Conservation (phyloP, 495 filamentous ascomycete species). For the Terfezia boudieri region DNA sequence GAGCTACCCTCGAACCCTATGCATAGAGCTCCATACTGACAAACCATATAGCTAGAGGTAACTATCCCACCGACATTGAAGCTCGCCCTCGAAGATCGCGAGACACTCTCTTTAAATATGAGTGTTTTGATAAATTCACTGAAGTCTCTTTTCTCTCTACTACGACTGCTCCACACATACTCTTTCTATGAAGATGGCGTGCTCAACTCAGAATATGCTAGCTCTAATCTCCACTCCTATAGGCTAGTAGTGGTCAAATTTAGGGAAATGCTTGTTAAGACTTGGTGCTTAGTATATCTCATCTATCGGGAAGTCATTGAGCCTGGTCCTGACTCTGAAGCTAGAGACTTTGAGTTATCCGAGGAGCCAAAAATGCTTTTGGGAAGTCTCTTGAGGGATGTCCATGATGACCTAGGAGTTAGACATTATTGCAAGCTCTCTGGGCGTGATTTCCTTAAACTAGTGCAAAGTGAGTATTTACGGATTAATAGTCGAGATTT, state of each 20-base stretch:
- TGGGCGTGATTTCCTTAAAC: constrained; percentile 41
- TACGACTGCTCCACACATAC: constrained; percentile 50
- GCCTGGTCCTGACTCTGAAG: constrained; percentile 1
- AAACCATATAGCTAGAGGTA: constrained; percentile 52
- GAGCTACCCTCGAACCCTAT: neutral
- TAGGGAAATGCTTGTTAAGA: constrained; percentile 70
- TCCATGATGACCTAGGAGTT: constrained; percentile 70
- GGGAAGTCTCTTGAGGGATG: constrained; percentile 23
- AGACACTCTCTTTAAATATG: constrained; percentile 59
- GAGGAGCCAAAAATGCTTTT: constrained; percentile 9
- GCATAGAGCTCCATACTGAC: neutral
- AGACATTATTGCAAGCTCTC: constrained; percentile 71
- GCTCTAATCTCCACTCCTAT: constrained; percentile 17
- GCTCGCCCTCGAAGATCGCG: constrained; percentile 37
- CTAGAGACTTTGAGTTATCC: constrained; percentile 1
- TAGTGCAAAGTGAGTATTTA: constrained; percentile 64
- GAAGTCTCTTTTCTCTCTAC: constrained; percentile 7
- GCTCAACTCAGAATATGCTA: constrained; percentile 39
- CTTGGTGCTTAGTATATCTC: constrained; percentile 53
- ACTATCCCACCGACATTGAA: constrained; percentile 42
- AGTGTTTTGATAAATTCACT: constrained; percentile 29
- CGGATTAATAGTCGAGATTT: constrained; percentile 22
- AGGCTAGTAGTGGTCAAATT: constrained; percentile 42
- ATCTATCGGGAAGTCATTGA: constrained; percentile 13
- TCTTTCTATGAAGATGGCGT: constrained; percentile 64